Base-by-base conservation (phyloP, 176 grass and related monocot species). In the Paspalum notatum region DNA sequence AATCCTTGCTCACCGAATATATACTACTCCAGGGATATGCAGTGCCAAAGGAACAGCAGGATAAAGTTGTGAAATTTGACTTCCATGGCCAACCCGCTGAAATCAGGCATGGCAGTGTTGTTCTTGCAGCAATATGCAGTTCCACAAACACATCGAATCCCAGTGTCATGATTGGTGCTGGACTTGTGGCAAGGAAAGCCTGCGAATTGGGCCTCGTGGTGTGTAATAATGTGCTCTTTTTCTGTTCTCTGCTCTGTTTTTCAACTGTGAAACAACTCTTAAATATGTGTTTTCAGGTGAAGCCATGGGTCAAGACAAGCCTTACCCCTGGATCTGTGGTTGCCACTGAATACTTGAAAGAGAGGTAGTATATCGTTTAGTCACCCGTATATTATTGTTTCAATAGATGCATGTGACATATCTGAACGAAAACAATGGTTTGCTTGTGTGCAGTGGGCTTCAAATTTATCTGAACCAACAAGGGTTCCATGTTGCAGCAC, bases 261-360 rank as follows among this genome's bases (percentile, higher is more conserved):
- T 32, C 42, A 9, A 27, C 32, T 55, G 26, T 63, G 45, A 44
- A 70, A 49, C 22, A 44, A 49, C 69, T 7, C 24, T 39, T 59
- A 60, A 26, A 60, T 44, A 32, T 56, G 32, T 3, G 32, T 32
- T 74, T 70, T 76, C 74, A 92, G 90, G 86, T 92, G n/a, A 89
- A 92, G 56, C 90, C 86, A 79, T 92, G 90, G 90, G 68, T 92
- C 41, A 92, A 92, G 60, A 92, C 90, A 66, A 92, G 90, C 44
- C 80, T 92, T 38, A 84, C 90, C 39, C 90, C 90, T 55, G 90
- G 90, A 75, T 92, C 90, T 47, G 83, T 83, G 74, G 90, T 92
- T 51, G 67, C 87, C 27, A 84, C 76, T 41, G 87, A 87, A 55
- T 91, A 91, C 49, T 87, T 91, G 76, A 81, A 84, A 61, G 17